phyloP scores from a whole-genome alignment of 2,329 filamentous ascomycete species.

The Botrytis pseudocinerea region DNA sequence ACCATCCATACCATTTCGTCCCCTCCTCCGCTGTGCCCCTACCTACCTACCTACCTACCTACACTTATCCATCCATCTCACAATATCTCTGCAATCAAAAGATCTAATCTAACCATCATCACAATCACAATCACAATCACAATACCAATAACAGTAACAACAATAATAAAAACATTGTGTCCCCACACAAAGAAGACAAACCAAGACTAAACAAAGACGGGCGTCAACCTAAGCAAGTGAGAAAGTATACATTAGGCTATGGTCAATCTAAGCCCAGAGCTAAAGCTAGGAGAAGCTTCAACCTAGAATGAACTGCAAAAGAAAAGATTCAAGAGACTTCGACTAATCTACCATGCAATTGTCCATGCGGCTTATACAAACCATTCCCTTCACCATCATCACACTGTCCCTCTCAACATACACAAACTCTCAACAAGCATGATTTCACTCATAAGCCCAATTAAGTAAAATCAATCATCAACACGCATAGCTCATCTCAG shows the following conservation, averaged over 20 bases:
- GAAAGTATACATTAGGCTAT: background rate
- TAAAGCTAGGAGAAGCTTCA: background rate
- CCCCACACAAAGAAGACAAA: background rate
- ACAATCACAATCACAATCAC: too few relatives aligned
- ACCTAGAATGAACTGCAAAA: background rate
- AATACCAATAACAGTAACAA: background rate
- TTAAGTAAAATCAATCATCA: conserved; percentile 3
- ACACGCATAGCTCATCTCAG: background rate
- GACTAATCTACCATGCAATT: background rate
- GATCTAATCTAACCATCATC: background rate
- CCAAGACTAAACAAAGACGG: background rate
- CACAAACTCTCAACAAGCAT: background rate
- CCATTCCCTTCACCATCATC: background rate
- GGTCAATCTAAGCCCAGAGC: background rate
- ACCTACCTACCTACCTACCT: too few relatives aligned
- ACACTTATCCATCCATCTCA: background rate
- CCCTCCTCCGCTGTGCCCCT: too few relatives aligned
- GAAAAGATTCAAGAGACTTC: background rate
- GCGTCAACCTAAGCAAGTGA: background rate
- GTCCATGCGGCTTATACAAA: background rate
- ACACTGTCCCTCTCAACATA: background rate
- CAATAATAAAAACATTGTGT: background rate
- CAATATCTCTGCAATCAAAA: background rate
- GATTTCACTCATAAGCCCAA: conserved; percentile 8
- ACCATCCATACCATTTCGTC: too few relatives aligned